A percentile compares a stretch with the other conserved stretches of the same genome.
These are phyloP conservation scores for Fraxinus xanthoxyloides DNA, from an alignment of 305 asterid genomes.

Conservation along the genomic window DNA sequence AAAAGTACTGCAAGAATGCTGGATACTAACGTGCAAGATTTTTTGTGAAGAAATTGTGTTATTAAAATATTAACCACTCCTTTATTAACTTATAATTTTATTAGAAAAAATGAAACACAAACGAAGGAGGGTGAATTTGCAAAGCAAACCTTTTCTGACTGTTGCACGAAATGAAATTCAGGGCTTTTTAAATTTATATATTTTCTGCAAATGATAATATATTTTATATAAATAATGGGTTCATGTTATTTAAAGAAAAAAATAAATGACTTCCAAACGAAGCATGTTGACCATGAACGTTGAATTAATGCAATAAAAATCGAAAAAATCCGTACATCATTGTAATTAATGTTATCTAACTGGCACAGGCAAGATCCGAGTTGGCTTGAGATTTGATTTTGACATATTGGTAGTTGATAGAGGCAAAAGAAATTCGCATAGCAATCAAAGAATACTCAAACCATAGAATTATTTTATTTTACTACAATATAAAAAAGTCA, in stretches of 20 bases:
- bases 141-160: not conserved
- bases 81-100: too few species aligned
- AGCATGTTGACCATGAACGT: not conserved
- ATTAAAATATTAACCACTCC: not conserved
- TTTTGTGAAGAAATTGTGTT: not conserved
- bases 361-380: conserved; percentile 16
- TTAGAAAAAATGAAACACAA: not conserved
- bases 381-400: not conserved
- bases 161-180: not conserved
- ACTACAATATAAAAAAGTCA: too few species aligned
- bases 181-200: not conserved
- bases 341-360: conserved; percentile 9
- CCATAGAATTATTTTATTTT: too few species aligned
- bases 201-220: not conserved
- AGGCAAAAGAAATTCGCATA: conserved; percentile 9
- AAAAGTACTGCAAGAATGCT: not conserved
- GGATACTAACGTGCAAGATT: not conserved
- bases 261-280: not conserved
- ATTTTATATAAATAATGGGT: not conserved
- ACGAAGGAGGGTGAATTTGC: not conserved
- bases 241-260: not conserved
- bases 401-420: conserved; percentile 6
- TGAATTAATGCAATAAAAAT: not conserved
- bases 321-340: not conserved
- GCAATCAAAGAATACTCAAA: not conserved